phyloP scores from a whole-genome alignment of 352 stramenopile genomes.

The Pythium apleroticum region DNA sequence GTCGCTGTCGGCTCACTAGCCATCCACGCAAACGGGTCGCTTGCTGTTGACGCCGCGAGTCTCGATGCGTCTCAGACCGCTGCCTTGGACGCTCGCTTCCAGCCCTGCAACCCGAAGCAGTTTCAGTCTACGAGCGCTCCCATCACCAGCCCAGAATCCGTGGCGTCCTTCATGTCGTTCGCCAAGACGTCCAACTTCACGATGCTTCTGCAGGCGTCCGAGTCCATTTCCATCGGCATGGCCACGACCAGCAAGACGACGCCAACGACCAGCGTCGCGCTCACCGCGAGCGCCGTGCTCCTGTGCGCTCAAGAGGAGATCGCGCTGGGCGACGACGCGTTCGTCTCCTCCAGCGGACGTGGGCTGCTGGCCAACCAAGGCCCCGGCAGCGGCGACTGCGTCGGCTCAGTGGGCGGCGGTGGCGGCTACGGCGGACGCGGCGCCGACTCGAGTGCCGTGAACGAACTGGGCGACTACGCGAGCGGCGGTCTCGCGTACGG shows the following conservation, averaged over 20 bases:
- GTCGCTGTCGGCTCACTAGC: slow-evolving; percentile 52
- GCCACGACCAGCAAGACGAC: neutral
- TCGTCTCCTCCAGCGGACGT: slow-evolving; percentile 59
- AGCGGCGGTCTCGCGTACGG: slow-evolving; percentile 68
- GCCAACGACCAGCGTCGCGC: slow-evolving; percentile 21
- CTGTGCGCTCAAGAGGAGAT: slow-evolving; percentile 57
- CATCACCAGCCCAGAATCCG: neutral
- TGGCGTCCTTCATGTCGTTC: slow-evolving; percentile 3
- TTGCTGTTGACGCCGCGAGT: slow-evolving; percentile 36
- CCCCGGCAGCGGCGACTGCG: slow-evolving; percentile 54
- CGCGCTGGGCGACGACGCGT: slow-evolving; percentile 38
- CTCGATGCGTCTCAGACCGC: slow-evolving; percentile 5
- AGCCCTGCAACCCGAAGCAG: slow-evolving; percentile 33
- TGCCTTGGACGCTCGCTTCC: slow-evolving; percentile 43
- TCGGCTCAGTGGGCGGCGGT: slow-evolving; percentile 57
- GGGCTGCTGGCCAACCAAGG: slow-evolving; percentile 68
- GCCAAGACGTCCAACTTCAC: slow-evolving; percentile 53
- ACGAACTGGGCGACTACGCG: slow-evolving; percentile 52
- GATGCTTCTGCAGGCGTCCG: slow-evolving; percentile 44
- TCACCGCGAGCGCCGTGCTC: slow-evolving; percentile 61
- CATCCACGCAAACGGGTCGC: slow-evolving; percentile 48
- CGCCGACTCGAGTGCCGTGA: slow-evolving; percentile 65
- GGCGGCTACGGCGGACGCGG: slow-evolving; percentile 70
- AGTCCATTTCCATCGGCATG: slow-evolving; percentile 55
- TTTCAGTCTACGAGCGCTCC: slow-evolving; percentile 1